These are phyloP conservation scores for Trichoderma sp. DNA, from an alignment of 2,329 filamentous ascomycete genomes.

Conservation along the genomic window DNA sequence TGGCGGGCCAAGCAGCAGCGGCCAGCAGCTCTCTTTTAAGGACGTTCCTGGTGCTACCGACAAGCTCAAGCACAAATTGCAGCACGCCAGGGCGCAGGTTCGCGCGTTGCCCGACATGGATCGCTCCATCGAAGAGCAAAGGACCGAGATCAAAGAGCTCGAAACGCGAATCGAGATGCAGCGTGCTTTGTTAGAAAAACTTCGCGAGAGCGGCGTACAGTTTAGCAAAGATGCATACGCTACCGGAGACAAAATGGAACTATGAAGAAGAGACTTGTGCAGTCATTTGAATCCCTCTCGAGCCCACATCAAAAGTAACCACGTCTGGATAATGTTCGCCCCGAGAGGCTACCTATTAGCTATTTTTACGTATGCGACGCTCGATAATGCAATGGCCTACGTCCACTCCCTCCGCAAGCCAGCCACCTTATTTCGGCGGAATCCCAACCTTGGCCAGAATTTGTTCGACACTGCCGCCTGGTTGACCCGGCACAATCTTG, in stretches of 20 bases:
- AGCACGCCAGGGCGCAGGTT: slow-evolving; percentile 68
- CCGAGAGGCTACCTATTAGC: neutral
- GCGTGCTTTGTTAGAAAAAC: slow-evolving; percentile 52
- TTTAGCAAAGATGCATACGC: slow-evolving; percentile 32
- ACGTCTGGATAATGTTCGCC: neutral
- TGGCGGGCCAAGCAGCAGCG: slow-evolving; percentile 33
- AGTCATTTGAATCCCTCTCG: neutral
- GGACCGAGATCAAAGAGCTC: slow-evolving; percentile 65
- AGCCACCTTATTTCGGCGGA: slow-evolving; percentile 21
- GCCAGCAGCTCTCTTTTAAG: slow-evolving; percentile 54
- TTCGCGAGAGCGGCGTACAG: slow-evolving; percentile 48
- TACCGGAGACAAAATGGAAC: slow-evolving; percentile 42
- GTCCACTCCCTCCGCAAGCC: neutral
- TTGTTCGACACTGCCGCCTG: slow-evolving; percentile 60
- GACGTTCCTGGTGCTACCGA: slow-evolving; percentile 77
- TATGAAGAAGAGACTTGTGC: slow-evolving; percentile 26
- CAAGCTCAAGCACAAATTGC: slow-evolving; percentile 76
- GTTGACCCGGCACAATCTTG: slow-evolving; percentile 61
- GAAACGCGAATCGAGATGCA: slow-evolving; percentile 63
- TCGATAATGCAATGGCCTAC: neutral
- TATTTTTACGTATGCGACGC: neutral
- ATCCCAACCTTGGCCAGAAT: slow-evolving; percentile 57
- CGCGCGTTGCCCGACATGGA: slow-evolving; percentile 67
- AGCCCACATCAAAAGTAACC: neutral
- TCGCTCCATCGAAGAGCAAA: slow-evolving; percentile 64